These are phyloP conservation scores for Elaeagnus macrophylla DNA, from an alignment of 306 rosid species.

Conservation along the genomic window DNA sequence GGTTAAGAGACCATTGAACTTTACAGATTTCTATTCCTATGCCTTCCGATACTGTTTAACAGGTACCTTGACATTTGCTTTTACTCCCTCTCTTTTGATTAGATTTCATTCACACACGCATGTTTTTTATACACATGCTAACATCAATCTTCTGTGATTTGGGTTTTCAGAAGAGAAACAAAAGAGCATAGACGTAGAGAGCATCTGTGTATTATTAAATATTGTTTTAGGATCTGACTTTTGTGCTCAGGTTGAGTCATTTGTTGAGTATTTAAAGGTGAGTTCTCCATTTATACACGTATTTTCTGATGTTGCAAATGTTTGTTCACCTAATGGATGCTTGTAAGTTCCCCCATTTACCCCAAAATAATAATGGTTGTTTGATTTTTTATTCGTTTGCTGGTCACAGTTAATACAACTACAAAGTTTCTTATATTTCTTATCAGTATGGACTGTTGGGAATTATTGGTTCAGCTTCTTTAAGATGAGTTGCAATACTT, in stretches of 20 bases:
- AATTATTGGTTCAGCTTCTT: too few species aligned
- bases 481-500: too few species aligned
- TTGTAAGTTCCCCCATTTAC: background rate
- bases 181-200: conserved; percentile 96
- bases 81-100: background rate
- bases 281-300: conserved; percentile 16
- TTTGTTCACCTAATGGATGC: background rate
- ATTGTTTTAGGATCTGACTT: conserved; percentile 77
- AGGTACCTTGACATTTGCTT: conserved; percentile 33
- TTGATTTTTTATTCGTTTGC: too few species aligned
- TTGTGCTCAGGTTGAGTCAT: conserved; percentile 59
- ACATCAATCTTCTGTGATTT: conserved; percentile 16
- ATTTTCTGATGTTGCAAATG: background rate
- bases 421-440: too few species aligned
- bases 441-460: too few species aligned
- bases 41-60: conserved; percentile 94
- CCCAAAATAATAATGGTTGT: too few species aligned
- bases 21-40: conserved; percentile 81
- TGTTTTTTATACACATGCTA: conserved; percentile 1
- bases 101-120: conserved; percentile 6
- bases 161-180: conserved; percentile 85
- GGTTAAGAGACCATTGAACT: conserved; percentile 80
- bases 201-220: conserved; percentile 75
- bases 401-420: too few species aligned
- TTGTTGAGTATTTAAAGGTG: conserved; percentile 85